phyloP scores from a whole-genome alignment of 805 yeast species.

The Candida sakaeoensis region DNA sequence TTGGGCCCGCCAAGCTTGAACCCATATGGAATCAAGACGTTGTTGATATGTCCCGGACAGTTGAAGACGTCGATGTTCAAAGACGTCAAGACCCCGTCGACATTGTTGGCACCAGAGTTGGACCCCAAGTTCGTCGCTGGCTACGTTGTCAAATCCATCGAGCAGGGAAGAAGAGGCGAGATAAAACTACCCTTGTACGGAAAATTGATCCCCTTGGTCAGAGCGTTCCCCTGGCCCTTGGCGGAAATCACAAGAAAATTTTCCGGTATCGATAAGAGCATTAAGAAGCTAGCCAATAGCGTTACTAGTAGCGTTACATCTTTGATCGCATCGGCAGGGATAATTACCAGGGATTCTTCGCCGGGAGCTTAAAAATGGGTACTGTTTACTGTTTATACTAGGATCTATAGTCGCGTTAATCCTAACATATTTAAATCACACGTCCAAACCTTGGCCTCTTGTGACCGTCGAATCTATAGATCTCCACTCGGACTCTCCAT shows the following conservation, averaged over 20 bases:
- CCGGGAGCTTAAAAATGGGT: no score
- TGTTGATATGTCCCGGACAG: conserved; percentile 87
- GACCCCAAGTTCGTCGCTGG: conserved; percentile 65
- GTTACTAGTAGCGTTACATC: conserved; percentile 10
- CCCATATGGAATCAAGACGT: conserved; percentile 57
- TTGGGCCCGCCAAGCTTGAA: conserved; percentile 49
- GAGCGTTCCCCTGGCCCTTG: conserved; percentile 71
- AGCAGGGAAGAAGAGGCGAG: conserved; percentile 62
- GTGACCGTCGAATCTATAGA: no score
- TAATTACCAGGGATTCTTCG: no score
- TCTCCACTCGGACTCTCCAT: no score
- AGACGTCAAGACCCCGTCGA: conserved; percentile 70
- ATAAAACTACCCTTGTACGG: conserved; percentile 76
- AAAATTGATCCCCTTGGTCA: conserved; percentile 63
- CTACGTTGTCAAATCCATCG: conserved; percentile 51
- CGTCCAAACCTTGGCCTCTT: no score
- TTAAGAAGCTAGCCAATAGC: conserved; percentile 21
- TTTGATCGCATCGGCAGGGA: neutral
- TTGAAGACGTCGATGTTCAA: conserved; percentile 70
- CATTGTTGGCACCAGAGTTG: conserved; percentile 76
- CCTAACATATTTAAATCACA: no score
- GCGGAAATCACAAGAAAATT: conserved; percentile 49
- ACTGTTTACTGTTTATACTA: no score
- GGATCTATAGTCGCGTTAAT: no score
- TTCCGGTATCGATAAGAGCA: conserved; percentile 65